A percentile compares a stretch with the other conserved stretches of the same genome.
These are phyloP conservation scores for Volvox reticuliferus DNA, from an alignment of 139 green algal species.

Conservation along the genomic window DNA sequence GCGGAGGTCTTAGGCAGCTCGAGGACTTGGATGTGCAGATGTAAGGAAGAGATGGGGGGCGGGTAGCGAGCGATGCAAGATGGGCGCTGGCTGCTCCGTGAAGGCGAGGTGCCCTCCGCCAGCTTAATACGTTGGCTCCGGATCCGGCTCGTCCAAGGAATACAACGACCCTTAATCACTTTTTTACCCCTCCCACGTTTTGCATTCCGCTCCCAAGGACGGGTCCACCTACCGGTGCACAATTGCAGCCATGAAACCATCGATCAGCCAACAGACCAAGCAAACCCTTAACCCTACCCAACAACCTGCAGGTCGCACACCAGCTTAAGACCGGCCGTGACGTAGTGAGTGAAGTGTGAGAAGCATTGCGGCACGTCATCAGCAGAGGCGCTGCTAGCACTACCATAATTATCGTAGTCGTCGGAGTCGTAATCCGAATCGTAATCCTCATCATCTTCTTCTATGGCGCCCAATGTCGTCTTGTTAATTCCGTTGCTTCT, in stretches of 20 bases:
- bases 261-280: no score
- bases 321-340: slow-evolving; percentile 50
- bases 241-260: neutral
- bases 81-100: no score
- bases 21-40: no score
- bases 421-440: slow-evolving; percentile 34
- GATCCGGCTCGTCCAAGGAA: neutral
- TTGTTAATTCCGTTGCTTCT: neutral
- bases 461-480: slow-evolving; percentile 3
- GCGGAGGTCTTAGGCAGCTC: no score
- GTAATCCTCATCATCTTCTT: slow-evolving; percentile 37
- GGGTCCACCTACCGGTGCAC: neutral
- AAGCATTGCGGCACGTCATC: slow-evolving; percentile 61
- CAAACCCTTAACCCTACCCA: neutral
- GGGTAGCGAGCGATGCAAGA: no score
- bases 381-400: neutral
- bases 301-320: slow-evolving; percentile 64
- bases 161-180: neutral
- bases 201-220: neutral
- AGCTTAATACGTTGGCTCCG: no score
- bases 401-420: neutral
- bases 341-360: slow-evolving; percentile 58
- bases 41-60: no score
- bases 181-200: neutral
- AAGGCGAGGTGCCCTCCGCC: no score